These are phyloP conservation scores for Pelargonium citronellum DNA, from an alignment of 441 rosid genomes.

Conservation along the genomic window DNA sequence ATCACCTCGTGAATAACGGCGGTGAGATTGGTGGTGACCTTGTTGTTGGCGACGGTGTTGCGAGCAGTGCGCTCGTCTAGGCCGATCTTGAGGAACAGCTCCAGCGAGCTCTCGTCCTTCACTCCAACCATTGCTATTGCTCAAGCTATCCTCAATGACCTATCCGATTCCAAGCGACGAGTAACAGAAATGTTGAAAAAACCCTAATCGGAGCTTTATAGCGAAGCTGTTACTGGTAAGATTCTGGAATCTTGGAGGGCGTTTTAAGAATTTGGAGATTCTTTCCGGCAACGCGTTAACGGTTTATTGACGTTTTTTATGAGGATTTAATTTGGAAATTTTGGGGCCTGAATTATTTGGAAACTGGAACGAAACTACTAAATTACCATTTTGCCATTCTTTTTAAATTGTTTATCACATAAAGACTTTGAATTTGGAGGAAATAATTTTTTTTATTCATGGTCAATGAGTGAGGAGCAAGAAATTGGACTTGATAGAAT, in stretches of 20 bases:
- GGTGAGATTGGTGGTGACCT: conserved; percentile 39
- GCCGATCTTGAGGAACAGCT: conserved; percentile 5
- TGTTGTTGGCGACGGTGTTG: neutral
- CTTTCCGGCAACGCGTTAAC: neutral
- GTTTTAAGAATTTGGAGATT: neutral
- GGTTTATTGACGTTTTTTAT: neutral
- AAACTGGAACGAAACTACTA: no score
- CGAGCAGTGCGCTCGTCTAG: conserved; percentile 5
- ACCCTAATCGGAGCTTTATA: neutral
- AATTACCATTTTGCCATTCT: no score
- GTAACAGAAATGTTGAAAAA: no score
- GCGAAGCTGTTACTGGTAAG: neutral
- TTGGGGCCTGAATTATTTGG: no score
- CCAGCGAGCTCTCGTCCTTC: conserved; percentile 9
- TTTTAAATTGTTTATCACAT: no score
- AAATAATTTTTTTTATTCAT: no score
- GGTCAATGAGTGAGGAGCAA: no score
- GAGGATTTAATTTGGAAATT: no score
- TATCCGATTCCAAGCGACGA: no score
- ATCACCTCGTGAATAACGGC: conserved; percentile 78
- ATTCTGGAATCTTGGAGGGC: neutral
- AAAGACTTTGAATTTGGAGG: no score
- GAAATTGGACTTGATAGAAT: no score
- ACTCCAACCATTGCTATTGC: conserved; percentile 1
- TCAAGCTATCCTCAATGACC: neutral